phyloP scores from a whole-genome alignment of 805 yeast species.

The Myxozyma udenii region DNA sequence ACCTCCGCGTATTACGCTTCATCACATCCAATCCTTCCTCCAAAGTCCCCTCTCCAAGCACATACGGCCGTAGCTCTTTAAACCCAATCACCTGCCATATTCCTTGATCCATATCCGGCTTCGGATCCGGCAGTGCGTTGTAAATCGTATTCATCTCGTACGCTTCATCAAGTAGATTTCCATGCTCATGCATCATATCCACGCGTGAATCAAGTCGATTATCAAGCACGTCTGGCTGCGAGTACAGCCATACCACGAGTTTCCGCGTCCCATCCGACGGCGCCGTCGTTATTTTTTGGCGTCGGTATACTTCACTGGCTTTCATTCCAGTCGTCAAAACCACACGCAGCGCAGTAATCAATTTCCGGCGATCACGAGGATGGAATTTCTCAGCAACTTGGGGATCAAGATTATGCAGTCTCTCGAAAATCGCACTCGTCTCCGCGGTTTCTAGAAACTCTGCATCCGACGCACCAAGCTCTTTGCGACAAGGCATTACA shows the following conservation, averaged over 20 bases:
- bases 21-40: constrained; percentile 58
- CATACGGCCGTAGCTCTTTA: constrained; percentile 80
- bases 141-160: constrained; percentile 51
- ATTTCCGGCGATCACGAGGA: constrained; percentile 80
- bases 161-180: constrained; percentile 65
- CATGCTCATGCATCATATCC: constrained; percentile 71
- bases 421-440: constrained; percentile 40
- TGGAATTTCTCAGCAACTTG: constrained; percentile 75
- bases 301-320: constrained; percentile 67
- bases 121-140: constrained; percentile 27
- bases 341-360: constrained; percentile 78
- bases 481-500: constrained; percentile 30
- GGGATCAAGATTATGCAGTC: constrained; percentile 61
- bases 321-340: constrained; percentile 60
- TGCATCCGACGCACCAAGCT: constrained; percentile 11
- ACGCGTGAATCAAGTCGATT: constrained; percentile 72
- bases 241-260: constrained; percentile 77
- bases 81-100: constrained; percentile 95
- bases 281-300: constrained; percentile 47
- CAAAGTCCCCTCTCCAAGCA: constrained; percentile 34
- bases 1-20: constrained; percentile 81
- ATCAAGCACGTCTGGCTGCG: constrained; percentile 57
- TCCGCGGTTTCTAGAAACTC: constrained; percentile 21
- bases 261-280: constrained; percentile 16
- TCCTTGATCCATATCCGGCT: constrained; percentile 64